Base-by-base conservation (phyloP, 371 early-diverging fungal species). In the Apophysomyces trapeziformis region DNA sequence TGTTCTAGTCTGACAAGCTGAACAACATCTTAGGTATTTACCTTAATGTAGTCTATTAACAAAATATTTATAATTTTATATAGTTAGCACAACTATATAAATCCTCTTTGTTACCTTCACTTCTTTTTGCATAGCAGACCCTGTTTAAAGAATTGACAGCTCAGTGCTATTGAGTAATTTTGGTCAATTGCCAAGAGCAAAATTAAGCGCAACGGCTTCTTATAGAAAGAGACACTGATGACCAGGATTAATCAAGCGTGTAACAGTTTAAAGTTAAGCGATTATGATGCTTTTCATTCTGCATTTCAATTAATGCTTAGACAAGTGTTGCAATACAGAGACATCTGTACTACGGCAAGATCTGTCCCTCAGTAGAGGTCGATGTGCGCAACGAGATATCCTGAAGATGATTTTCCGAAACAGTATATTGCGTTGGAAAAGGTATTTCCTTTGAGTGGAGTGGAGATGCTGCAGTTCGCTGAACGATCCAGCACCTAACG, bases 221-320 rank as follows among this genome's bases (percentile, higher is more conserved):
- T 45, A 45, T 7, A 45, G 16, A 45, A 45, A 45, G 46, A 45
- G 46, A 45, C 46, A 45, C 46, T 13, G 45, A 9, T 45, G 46
- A 45, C 13, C 46, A 13, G 46, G 16, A 45, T 45, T 16, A 45
- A 45, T 13, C n/a, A 45, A 45, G 46, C 46, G 46, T 45, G 46
- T 45, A 45, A 45, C 46, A 45, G 14, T 45, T 45, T 45, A 45
- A 45, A 6, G 46, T 45, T 45, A 45, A 45, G 46, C 46, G 46
- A 45, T 45, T 45, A 45, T 16, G 46, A 45, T n/a, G 46, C n/a
- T 45, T 45, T 45, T 45, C 16, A 16, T 45, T 45, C 0, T 16
- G 46, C 46, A 45, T 45, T 45, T 1, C 16, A 45, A 13, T 45
- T 45, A 45, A 45, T 45, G 46, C 14, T 45, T 45, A 45, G 46